A percentile compares a stretch with the other conserved stretches of the same genome.
Conservation (phyloP, 768 basidiomycete species). For the Grammothele lineata region DNA sequence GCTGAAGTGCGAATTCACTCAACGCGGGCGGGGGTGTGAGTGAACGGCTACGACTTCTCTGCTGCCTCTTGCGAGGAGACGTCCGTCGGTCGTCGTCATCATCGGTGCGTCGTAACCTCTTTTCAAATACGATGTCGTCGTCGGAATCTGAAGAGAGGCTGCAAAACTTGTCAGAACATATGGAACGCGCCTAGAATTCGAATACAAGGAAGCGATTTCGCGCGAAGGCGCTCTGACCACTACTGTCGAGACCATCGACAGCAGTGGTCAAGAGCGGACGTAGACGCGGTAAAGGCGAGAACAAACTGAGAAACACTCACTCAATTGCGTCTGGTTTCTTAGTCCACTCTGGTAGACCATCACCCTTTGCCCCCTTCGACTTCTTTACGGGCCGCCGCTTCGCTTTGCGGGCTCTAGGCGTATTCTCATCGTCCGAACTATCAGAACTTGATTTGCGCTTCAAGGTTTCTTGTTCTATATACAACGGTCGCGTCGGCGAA, state of each 20-base stretch:
- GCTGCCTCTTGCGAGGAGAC: background rate
- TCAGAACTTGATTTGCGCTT: slow-evolving; percentile 8
- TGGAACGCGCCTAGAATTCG: background rate
- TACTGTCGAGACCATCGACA: too few relatives aligned
- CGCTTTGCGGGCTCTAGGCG: slow-evolving; percentile 5
- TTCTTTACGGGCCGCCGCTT: slow-evolving; percentile 6
- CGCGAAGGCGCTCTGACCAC: too few relatives aligned
- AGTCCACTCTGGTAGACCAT: slow-evolving; percentile 16
- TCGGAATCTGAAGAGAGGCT: slow-evolving; percentile 44
- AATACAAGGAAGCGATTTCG: too few relatives aligned
- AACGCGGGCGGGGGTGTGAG: slow-evolving; percentile 74
- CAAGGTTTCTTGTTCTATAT: slow-evolving; percentile 5
- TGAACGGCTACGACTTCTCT: slow-evolving; percentile 44
- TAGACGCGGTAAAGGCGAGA: too few relatives aligned
- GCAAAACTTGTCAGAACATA: background rate
- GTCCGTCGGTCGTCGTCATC: background rate
- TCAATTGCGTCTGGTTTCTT: slow-evolving; percentile 5
- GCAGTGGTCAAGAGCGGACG: too few relatives aligned
- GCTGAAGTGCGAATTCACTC: slow-evolving; percentile 47
- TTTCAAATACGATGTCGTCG: slow-evolving; percentile 31
- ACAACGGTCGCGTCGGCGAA: background rate
- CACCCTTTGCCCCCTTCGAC: background rate
- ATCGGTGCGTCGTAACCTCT: background rate
- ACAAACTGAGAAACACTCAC: slow-evolving; percentile 5
- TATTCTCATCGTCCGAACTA: slow-evolving; percentile 10